phyloP scores from a whole-genome alignment of 2,329 filamentous ascomycete species.

The Ceratocystis cubensis region DNA sequence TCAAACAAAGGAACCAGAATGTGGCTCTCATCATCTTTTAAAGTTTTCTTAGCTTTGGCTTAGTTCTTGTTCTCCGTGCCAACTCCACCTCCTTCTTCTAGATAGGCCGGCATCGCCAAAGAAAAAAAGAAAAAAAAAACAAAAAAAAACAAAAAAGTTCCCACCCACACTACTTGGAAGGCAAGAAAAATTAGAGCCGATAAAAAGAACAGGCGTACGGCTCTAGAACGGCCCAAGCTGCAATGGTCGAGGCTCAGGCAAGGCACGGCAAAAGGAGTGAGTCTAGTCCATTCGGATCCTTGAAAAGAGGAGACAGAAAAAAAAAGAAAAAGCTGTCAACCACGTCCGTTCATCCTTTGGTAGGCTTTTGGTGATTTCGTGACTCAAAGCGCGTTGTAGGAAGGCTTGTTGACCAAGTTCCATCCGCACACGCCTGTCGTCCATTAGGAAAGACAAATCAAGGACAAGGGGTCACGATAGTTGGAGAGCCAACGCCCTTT shows the following conservation, averaged over 20 bases:
- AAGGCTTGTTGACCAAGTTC: neutral
- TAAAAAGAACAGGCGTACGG: constrained; percentile 8
- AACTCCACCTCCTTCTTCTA: neutral
- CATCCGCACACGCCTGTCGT: neutral
- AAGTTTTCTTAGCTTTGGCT: neutral
- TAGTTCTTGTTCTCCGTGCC: neutral
- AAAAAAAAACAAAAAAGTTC: neutral
- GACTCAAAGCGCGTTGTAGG: neutral
- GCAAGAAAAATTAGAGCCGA: constrained; percentile 6
- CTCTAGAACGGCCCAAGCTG: constrained; percentile 6
- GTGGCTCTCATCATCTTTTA: constrained; percentile 7
- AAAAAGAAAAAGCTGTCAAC: constrained; percentile 2
- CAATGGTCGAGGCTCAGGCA: constrained; percentile 7
- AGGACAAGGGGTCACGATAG: neutral
- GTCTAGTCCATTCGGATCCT: constrained; percentile 3
- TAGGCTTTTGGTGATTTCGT: neutral
- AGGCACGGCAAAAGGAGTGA: constrained; percentile 7
- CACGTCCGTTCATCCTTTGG: neutral
- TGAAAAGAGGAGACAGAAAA: neutral
- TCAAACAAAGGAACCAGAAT: neutral
- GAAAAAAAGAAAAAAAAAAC: neutral
- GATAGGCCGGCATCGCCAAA: neutral
- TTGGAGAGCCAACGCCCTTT: neutral
- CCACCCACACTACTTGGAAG: neutral
- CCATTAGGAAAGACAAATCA: neutral